phyloP scores from a whole-genome alignment of 164 flowering plant species.

The Pachysandra terminalis region DNA sequence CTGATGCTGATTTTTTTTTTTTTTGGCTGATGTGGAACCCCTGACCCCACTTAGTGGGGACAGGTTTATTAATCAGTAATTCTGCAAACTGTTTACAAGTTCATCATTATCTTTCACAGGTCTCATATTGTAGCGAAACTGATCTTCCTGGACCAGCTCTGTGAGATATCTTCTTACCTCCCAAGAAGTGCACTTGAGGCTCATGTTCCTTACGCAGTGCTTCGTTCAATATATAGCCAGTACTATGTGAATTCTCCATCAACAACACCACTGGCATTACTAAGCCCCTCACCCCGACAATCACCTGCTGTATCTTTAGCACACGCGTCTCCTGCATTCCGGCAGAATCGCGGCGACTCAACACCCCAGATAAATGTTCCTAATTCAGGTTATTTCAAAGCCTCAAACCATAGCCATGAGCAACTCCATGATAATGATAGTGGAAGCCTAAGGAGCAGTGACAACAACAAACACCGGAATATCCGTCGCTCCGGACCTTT shows the following conservation, averaged over 20 bases:
- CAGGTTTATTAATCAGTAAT: background rate
- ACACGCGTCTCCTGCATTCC: slow-evolving; percentile 62
- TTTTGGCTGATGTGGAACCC: too few species aligned
- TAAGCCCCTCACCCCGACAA: slow-evolving; percentile 62
- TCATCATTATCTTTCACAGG: slow-evolving; percentile 36
- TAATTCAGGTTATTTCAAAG: slow-evolving; percentile 58
- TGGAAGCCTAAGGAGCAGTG: slow-evolving; percentile 36
- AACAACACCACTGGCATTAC: slow-evolving; percentile 46
- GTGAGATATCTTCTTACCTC: slow-evolving; percentile 79
- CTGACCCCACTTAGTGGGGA: too few species aligned
- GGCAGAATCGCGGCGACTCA: slow-evolving; percentile 51
- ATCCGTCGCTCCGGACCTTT: slow-evolving; percentile 86
- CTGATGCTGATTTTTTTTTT: too few species aligned
- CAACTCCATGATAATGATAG: slow-evolving; percentile 40
- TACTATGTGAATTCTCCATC: slow-evolving; percentile 68
- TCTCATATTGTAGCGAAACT: slow-evolving; percentile 82
- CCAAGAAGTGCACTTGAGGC: slow-evolving; percentile 84
- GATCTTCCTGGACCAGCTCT: slow-evolving; percentile 88
- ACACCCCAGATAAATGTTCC: slow-evolving; percentile 46
- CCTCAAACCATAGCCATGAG: slow-evolving; percentile 52
- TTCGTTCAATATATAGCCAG: slow-evolving; percentile 89
- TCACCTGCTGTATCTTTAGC: slow-evolving; percentile 66
- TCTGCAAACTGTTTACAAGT: slow-evolving; percentile 2
- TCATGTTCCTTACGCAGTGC: slow-evolving; percentile 76
- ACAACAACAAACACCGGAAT: slow-evolving; percentile 40